These are phyloP conservation scores for Fusarium domesticum DNA, from an alignment of 2,329 filamentous ascomycete genomes.

Conservation along the genomic window DNA sequence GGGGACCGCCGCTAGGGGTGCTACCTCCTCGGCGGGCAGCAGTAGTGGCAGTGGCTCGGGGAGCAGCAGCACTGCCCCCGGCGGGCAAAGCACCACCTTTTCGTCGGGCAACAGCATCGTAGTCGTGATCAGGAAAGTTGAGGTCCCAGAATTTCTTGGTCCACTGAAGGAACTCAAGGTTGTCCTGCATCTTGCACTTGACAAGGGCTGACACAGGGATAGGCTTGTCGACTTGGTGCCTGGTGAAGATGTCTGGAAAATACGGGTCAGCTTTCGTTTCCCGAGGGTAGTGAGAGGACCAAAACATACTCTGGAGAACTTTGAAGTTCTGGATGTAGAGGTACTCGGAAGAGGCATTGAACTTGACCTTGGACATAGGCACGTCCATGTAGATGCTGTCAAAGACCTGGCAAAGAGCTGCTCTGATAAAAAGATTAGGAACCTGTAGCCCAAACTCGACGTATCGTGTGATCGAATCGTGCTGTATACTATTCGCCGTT, in stretches of 20 bases:
- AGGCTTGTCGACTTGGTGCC: slow-evolving; percentile 84
- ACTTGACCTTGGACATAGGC: slow-evolving; percentile 94
- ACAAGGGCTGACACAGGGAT: slow-evolving; percentile 85
- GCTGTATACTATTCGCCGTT: background rate
- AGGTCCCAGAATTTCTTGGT: slow-evolving; percentile 97
- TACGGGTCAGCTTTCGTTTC: slow-evolving; percentile 9
- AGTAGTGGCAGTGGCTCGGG: slow-evolving; percentile 48
- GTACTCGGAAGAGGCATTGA: slow-evolving; percentile 97
- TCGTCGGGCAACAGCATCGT: slow-evolving; percentile 82
- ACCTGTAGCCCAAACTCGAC: background rate
- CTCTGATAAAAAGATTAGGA: slow-evolving; percentile 53
- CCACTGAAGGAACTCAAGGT: slow-evolving; percentile 98
- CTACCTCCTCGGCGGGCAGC: slow-evolving; percentile 56
- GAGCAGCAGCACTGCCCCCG: slow-evolving; percentile 46
- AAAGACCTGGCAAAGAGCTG: slow-evolving; percentile 94
- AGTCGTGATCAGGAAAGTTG: slow-evolving; percentile 95
- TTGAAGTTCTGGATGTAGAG: slow-evolving; percentile 99
- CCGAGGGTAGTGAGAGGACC: background rate
- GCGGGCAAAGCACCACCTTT: slow-evolving; percentile 69
- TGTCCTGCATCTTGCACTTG: slow-evolving; percentile 99
- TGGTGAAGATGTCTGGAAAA: slow-evolving; percentile 73
- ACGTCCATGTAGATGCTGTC: slow-evolving; percentile 97
- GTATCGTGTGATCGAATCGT: background rate
- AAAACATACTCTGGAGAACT: slow-evolving; percentile 78
- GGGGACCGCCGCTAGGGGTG: slow-evolving; percentile 57